These are phyloP conservation scores for Sphagnum magellanicum DNA, from an alignment of 228 moss, liverwort and hornwort species.

Conservation along the genomic window DNA sequence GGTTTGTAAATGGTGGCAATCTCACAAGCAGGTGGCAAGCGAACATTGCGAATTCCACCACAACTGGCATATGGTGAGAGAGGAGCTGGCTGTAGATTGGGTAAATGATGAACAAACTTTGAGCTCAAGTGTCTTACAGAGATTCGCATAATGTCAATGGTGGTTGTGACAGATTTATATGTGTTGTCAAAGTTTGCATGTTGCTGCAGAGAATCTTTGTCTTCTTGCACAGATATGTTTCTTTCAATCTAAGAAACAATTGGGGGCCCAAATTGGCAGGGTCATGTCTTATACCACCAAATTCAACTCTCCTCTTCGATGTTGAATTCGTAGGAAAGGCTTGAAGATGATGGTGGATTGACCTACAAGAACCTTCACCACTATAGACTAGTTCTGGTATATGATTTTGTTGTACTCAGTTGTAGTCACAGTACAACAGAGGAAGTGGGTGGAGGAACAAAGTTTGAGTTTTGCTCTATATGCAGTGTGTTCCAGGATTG, in stretches of 20 bases:
- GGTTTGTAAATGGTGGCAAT: no score
- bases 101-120: slow-evolving; percentile 21
- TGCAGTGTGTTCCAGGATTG: no score
- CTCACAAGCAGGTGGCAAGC: slow-evolving; percentile 61
- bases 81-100: slow-evolving; percentile 91
- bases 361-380: no score
- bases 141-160: background rate
- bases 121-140: background rate
- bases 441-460: no score
- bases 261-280: slow-evolving; percentile 30
- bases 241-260: background rate
- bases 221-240: background rate
- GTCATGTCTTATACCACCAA: slow-evolving; percentile 88
- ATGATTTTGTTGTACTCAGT: no score
- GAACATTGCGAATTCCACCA: slow-evolving; percentile 71
- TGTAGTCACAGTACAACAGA: no score
- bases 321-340: slow-evolving; percentile 97
- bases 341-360: slow-evolving; percentile 7
- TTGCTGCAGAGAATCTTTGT: background rate
- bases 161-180: background rate
- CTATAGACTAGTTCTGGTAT: no score
- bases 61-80: slow-evolving; percentile 78
- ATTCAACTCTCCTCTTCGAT: slow-evolving; percentile 81
- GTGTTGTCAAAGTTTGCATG: background rate
- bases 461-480: no score